Base-by-base conservation (phyloP, 2,329 filamentous ascomycete species). In the Neofusicoccum cordaticola region DNA sequence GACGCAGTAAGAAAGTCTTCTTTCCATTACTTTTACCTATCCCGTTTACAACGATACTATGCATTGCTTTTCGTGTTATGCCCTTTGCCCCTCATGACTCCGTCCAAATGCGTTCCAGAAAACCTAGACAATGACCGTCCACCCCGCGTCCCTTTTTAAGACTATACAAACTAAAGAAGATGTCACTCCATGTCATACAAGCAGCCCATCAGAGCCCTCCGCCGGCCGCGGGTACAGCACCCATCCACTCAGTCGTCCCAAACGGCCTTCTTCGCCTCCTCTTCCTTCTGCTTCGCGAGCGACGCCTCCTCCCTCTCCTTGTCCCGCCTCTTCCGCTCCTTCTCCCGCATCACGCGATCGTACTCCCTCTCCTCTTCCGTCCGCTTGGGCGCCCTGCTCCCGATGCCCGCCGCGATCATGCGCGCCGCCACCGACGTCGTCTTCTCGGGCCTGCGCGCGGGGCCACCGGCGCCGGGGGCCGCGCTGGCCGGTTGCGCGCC, bases 291-390 rank as follows among this genome's bases (percentile, higher is more conserved):
- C 71, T 86, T 86, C 68, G 85, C 84, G 71, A 81, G 83, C 68
- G 80, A 85, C 76, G 88, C 86, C 65, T 86, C 86, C 64, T 87
- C 87, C 73, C 83, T 88, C 76, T 93, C 91, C 70, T 87, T 85
- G 65, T 93, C 90, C 66, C 88, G 82, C 70, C 86, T 85, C 81
- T 88, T 93, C 71, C 87, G 88, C 82, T 97, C 94, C 79, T 94
- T 91, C 78, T 96, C 91, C 71, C 89, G 87, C 66, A 95, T 82
- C 0, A 91, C 89, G 69, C 84, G 86, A 72, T 98, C 93, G 75
- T 95, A 98, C 62, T 92, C 91, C 70, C 84, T 85, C 82, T 97
- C 91, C 79, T 97, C 93, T 67, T 96, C 92, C 1, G 92, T 97
- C 76, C 89, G 86, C 80, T 87, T 90, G 37, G 92, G 92, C 39